A percentile compares a stretch with the other conserved stretches of the same genome.
These are phyloP conservation scores for Penicillium occitanis DNA, from an alignment of 2,329 filamentous ascomycete species.

Conservation along the genomic window DNA sequence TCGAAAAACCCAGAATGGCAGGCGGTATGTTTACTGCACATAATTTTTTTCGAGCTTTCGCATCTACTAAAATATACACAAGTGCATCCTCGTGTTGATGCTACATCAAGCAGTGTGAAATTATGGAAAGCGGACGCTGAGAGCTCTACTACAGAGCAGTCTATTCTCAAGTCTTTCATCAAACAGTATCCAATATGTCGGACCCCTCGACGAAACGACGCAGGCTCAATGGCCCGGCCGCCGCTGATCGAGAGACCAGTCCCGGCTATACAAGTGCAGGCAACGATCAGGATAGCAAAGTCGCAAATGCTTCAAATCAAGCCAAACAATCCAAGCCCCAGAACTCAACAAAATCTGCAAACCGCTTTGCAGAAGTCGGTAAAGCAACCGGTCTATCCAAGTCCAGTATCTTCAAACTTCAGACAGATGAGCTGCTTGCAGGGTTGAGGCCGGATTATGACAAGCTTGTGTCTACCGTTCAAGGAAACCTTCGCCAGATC, in stretches of 20 bases:
- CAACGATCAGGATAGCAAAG: neutral
- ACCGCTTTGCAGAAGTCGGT: constrained; percentile 36
- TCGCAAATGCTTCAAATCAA: neutral
- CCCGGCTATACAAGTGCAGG: neutral
- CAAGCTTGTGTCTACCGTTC: constrained; percentile 54
- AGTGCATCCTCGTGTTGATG: neutral
- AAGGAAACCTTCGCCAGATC: constrained; percentile 55
- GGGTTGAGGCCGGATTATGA: constrained; percentile 60
- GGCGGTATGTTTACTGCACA: constrained; percentile 13
- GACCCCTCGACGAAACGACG: constrained; percentile 19
- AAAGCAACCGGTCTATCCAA: constrained; percentile 58
- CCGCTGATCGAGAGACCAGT: constrained; percentile 1
- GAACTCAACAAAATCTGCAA: constrained; percentile 4
- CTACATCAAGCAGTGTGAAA: neutral
- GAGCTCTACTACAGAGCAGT: neutral
- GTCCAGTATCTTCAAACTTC: constrained; percentile 66
- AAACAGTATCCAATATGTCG: constrained; percentile 6
- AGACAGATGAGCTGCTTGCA: constrained; percentile 62
- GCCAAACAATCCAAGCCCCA: constrained; percentile 21
- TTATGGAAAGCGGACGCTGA: neutral
- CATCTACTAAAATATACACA: neutral
- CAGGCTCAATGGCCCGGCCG: constrained; percentile 18
- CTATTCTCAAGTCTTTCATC: neutral
- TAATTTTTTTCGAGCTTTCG: constrained; percentile 13
- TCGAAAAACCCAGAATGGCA: constrained; percentile 1